A percentile compares a stretch with the other conserved stretches of the same genome.
Conservation (phyloP, 306 rosid species). For the Castanea sativa region DNA sequence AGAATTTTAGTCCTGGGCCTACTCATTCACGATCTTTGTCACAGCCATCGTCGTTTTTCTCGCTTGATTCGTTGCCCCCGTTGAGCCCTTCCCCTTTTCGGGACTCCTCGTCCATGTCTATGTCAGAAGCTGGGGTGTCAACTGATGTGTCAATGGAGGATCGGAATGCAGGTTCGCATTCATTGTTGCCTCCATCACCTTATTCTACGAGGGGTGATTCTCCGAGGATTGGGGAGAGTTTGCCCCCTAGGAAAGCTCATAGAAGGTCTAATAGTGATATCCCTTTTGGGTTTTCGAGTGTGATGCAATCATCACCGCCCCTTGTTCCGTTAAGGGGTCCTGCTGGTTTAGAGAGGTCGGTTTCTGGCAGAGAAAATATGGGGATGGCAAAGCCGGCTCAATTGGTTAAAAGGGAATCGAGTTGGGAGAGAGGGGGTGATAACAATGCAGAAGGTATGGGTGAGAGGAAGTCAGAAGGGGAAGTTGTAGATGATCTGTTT, state of each 20-base stretch:
- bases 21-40: constrained; percentile 85
- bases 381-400: constrained; percentile 44
- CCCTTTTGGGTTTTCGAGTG: constrained; percentile 76
- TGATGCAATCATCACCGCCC: constrained; percentile 67
- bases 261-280: constrained; percentile 89
- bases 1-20: constrained; percentile 49
- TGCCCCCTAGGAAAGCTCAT: constrained; percentile 83
- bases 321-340: constrained; percentile 53
- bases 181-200: constrained; percentile 65
- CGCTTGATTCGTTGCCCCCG: constrained; percentile 79
- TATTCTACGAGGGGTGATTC: constrained; percentile 38
- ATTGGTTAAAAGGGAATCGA: constrained; percentile 56
- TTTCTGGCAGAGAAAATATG: constrained; percentile 34
- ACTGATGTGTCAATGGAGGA: constrained; percentile 87
- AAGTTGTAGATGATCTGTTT: constrained; percentile 81
- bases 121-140: constrained; percentile 44
- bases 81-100: constrained; percentile 77
- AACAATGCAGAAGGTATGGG: constrained; percentile 62
- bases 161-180: constrained; percentile 62
- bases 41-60: constrained; percentile 66
- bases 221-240: constrained; percentile 39
- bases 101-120: constrained; percentile 59
- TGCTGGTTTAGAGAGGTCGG: constrained; percentile 39
- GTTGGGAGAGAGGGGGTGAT: constrained; percentile 52
- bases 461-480: constrained; percentile 94